Conservation (phyloP, 371 early-diverging fungal species). For the Apophysomyces ossiformis region DNA sequence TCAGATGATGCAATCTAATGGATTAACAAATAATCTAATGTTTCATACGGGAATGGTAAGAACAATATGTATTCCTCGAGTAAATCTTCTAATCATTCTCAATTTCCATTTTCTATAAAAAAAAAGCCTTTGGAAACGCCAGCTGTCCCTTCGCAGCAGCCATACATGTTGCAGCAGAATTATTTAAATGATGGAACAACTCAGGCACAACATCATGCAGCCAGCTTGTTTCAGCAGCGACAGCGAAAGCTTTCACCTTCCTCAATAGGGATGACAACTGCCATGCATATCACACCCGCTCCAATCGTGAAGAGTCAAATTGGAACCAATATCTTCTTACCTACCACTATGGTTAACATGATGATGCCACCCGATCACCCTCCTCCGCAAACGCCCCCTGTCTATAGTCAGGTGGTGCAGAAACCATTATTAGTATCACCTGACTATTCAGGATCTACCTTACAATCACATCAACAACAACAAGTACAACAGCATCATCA, state of each 20-base stretch:
- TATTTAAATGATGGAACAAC: constrained; percentile 9
- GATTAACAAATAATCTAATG: neutral
- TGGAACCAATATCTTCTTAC: neutral
- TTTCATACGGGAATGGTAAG: constrained; percentile 5
- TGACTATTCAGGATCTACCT: constrained; percentile 10
- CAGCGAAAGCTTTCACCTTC: constrained; percentile 3
- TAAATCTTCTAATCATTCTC: neutral
- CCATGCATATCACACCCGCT: constrained; percentile 18
- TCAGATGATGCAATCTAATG: constrained; percentile 1
- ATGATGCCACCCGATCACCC: constrained; percentile 8
- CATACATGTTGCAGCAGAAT: constrained; percentile 10
- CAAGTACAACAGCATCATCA: constrained; percentile 13
- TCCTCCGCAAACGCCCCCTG: constrained; percentile 11
- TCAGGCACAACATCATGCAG: constrained; percentile 12
- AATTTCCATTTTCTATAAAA: neutral
- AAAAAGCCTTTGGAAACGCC: neutral
- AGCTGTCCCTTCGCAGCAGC: constrained; percentile 5
- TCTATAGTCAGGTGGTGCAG: constrained; percentile 11
- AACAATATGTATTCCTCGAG: neutral
- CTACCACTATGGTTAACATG: neutral
- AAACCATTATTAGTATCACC: constrained; percentile 11
- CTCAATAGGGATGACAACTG: constrained; percentile 6
- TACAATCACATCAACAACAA: constrained; percentile 18
- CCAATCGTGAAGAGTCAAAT: constrained; percentile 30
- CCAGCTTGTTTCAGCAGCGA: constrained; percentile 11